Base-by-base conservation (phyloP, 1,284 basidiomycete genomes). In the Leccinum pachyderme region DNA sequence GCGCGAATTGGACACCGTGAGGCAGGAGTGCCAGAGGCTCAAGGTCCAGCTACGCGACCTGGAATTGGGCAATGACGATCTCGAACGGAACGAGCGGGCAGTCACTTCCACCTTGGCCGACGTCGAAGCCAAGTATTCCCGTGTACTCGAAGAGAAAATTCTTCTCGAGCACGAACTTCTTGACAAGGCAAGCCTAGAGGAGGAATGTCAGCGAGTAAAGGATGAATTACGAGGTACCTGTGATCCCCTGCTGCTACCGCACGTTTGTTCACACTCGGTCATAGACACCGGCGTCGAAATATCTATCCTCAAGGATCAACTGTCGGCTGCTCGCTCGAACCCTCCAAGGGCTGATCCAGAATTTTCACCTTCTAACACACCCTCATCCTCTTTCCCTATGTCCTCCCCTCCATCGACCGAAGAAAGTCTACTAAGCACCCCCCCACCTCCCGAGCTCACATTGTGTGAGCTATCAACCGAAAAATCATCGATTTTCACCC, bases 141-240 rank as follows among this genome's bases (percentile, higher is more conserved):
- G 87, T 57, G 90, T 91, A 1, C 79, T 99, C 49, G 97, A 99
- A 73, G 93, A 98, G 75, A 98, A 98, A 73, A 98, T 97, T 48
- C 75, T 99, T 45, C 80, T 99, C 32, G 97, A 99, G 72, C 93
- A 98, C 63, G 97, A 99, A 69, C 77, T 99, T n/a, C 76, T 98
- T 44, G 89, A 90, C 71, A 96, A 95, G 73, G 89, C 92, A 4
- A 86, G 81, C 59, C 70, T 98, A 35, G 95, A 98, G 68, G 95
- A 97, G 71, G 92, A 97, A 67, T 84, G 82, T 51, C 97, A 99
- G 73, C 81, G 97, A 44, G 72, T 97, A 54, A 95, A 88, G 72
- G 97, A 99, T 68, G 95, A 98, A 69, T 74, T 98, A 31, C 77
- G 95, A 83, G 95, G 95, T 95, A 59, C 54, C 81, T 57, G 46